Evolutionary conservation across 371 early-diverging fungal species (phyloP).

Genomic region (Circinella minor): DNA sequence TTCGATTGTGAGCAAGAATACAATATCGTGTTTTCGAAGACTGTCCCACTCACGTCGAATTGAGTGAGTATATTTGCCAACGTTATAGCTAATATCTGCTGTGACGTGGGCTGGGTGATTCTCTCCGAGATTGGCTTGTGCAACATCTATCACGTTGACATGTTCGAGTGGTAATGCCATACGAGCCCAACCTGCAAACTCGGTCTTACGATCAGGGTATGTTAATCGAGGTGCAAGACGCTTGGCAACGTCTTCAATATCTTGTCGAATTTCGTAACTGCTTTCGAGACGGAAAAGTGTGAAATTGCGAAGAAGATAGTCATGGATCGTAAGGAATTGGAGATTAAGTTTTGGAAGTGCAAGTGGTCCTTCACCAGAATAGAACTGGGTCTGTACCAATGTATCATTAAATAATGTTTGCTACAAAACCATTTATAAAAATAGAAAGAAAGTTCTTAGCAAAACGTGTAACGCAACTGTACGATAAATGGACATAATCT

Average conservation of each 20-base stretch:
- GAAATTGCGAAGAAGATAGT: conserved; percentile 88
- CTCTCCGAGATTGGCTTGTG: conserved; percentile 78
- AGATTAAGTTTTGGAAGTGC: conserved; percentile 90
- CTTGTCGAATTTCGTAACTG: conserved; percentile 83
- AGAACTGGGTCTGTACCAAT: conserved; percentile 62
- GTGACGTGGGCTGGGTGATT: conserved; percentile 73
- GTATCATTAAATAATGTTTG: conserved; percentile 58
- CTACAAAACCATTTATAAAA: conserved; percentile 14
- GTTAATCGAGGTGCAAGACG: conserved; percentile 75
- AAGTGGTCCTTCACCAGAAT: conserved; percentile 71
- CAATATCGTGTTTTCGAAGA: conserved; percentile 64
- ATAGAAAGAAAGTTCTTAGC: no score
- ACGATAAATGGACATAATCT: no score
- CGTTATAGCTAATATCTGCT: conserved; percentile 74
- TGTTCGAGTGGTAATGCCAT: conserved; percentile 81
- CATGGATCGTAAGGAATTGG: conserved; percentile 91
- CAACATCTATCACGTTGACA: conserved; percentile 74
- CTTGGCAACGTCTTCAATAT: conserved; percentile 86
- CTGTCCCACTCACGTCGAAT: conserved; percentile 89
- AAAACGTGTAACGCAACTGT: no score
- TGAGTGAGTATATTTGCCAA: conserved; percentile 67
- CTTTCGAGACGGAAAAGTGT: conserved; percentile 83
- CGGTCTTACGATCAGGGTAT: conserved; percentile 63
- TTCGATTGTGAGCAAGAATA: conserved; percentile 20
- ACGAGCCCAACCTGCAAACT: conserved; percentile 91